phyloP scores from a whole-genome alignment of 495 filamentous ascomycete species.

The Penicillium atrosanguineum region DNA sequence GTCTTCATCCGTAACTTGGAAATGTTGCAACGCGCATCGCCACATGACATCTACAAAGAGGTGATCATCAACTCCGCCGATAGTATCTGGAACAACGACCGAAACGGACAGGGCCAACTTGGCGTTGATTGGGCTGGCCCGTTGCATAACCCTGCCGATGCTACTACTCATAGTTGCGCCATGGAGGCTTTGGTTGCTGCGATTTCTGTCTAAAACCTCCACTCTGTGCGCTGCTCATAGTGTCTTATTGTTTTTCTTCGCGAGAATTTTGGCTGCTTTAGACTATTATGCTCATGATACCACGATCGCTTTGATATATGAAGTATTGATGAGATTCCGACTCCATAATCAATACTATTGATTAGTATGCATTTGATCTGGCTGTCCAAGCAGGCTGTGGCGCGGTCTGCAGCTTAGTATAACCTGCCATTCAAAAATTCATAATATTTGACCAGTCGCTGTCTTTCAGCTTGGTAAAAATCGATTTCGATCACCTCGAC shows the following conservation, averaged over 20 bases:
- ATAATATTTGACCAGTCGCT: too few relatives aligned
- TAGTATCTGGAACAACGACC: slow-evolving; percentile 64
- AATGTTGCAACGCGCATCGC: slow-evolving; percentile 52
- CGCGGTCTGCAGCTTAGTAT: slow-evolving; percentile 3
- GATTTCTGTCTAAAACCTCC: slow-evolving; percentile 29
- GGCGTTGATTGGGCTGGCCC: slow-evolving; percentile 59
- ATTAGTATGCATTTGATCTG: slow-evolving; percentile 11
- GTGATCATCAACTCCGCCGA: slow-evolving; percentile 63
- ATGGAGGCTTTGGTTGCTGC: slow-evolving; percentile 70
- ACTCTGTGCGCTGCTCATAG: too few relatives aligned
- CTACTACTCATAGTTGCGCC: slow-evolving; percentile 64
- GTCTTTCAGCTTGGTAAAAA: too few relatives aligned
- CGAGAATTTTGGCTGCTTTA: neutral
- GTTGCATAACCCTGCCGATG: slow-evolving; percentile 36
- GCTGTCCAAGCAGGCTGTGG: slow-evolving; percentile 8
- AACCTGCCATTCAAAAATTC: too few relatives aligned
- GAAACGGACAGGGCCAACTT: slow-evolving; percentile 46
- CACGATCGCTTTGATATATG: neutral
- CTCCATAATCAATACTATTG: neutral
- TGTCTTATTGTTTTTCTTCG: neutral
- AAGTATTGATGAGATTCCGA: neutral
- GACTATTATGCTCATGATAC: neutral
- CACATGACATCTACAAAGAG: slow-evolving; percentile 46
- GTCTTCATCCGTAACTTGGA: slow-evolving; percentile 71
- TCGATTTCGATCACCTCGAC: too few relatives aligned